phyloP scores from a whole-genome alignment of 192 early-diverging fungal genomes.

The Dispira simplex region DNA sequence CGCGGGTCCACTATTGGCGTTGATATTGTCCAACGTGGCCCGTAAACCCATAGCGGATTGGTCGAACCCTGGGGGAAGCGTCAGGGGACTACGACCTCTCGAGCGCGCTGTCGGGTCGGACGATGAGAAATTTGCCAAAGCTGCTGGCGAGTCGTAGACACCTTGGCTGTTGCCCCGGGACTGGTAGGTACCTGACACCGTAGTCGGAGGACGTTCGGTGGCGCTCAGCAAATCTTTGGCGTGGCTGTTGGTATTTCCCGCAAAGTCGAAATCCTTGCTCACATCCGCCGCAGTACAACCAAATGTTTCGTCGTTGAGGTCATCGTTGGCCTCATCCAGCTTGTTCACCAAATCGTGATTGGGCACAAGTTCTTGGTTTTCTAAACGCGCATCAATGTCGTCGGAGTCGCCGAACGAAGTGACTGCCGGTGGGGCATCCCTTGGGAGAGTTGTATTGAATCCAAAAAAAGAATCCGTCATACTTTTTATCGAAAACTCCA shows the following conservation, averaged over 20 bases:
- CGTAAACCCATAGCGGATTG: constrained; percentile 9
- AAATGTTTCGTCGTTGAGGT: constrained; percentile 64
- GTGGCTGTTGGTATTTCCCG: constrained; percentile 25
- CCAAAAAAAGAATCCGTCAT: constrained; percentile 6
- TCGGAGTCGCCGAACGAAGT: constrained; percentile 22
- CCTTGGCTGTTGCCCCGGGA: constrained; percentile 7
- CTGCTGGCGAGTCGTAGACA: constrained; percentile 6
- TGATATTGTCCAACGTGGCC: background rate
- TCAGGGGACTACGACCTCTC: constrained; percentile 5
- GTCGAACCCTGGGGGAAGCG: constrained; percentile 2
- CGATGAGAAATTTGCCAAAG: too few species aligned
- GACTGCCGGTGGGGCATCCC: background rate
- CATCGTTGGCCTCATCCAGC: constrained; percentile 49
- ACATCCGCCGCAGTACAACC: constrained; percentile 28
- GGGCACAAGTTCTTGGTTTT: constrained; percentile 22
- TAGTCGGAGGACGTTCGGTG: too few species aligned
- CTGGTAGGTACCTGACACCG: background rate
- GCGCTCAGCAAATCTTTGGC: background rate
- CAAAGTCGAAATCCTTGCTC: constrained; percentile 60
- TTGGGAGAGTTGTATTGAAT: background rate
- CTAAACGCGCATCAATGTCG: constrained; percentile 47
- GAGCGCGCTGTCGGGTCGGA: too few species aligned
- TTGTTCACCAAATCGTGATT: constrained; percentile 37
- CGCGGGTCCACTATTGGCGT: background rate
- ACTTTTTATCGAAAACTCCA: too few species aligned